phyloP scores from a whole-genome alignment of 2,329 filamentous ascomycete species.

The Ascochyta viciae-villosae region DNA sequence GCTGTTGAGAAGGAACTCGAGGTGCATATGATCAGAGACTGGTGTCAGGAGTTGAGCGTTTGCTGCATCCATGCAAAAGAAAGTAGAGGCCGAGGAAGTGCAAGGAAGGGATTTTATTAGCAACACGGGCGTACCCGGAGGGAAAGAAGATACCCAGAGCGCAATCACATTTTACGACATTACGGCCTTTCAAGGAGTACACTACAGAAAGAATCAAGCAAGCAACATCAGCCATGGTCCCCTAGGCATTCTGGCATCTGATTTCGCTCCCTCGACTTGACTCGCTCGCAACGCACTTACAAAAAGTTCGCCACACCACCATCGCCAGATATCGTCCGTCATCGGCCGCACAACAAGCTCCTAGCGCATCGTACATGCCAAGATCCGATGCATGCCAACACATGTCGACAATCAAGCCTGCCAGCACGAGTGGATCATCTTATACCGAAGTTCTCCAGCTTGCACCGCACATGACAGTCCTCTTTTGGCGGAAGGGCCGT shows the following conservation, averaged over 20 bases:
- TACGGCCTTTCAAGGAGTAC: neutral
- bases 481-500: neutral
- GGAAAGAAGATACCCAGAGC: slow-evolving; percentile 8
- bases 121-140: neutral
- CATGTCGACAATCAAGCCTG: slow-evolving; percentile 3
- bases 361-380: slow-evolving; percentile 6
- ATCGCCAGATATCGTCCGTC: slow-evolving; percentile 2
- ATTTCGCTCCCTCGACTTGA: neutral
- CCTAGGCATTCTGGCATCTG: neutral
- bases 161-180: neutral
- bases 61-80: slow-evolving; percentile 77
- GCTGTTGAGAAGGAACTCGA: slow-evolving; percentile 41
- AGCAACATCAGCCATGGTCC: neutral
- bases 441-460: neutral
- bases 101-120: slow-evolving; percentile 32
- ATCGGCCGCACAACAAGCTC: slow-evolving; percentile 5
- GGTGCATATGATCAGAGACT: slow-evolving; percentile 73
- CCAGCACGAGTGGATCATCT: neutral
- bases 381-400: slow-evolving; percentile 4
- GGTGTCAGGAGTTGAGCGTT: slow-evolving; percentile 87
- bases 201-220: neutral
- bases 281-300: neutral
- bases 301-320: neutral
- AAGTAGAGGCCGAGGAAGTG: slow-evolving; percentile 39
- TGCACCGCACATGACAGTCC: slow-evolving; percentile 9